Conservation (phyloP, 345 rosid genomes). For the Litchi chinensis region DNA sequence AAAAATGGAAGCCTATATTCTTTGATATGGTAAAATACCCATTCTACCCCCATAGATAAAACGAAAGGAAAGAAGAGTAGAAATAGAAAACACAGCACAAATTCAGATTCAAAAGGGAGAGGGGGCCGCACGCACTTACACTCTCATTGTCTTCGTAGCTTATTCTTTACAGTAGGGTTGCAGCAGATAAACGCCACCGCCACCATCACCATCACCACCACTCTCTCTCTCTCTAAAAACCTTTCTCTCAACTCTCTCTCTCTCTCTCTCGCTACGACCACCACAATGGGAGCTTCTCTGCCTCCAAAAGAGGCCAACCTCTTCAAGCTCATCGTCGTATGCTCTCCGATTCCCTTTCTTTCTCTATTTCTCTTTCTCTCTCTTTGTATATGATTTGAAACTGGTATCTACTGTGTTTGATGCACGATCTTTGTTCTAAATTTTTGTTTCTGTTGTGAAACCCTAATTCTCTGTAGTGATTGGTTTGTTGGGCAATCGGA, state of each 20-base stretch:
- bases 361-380: slow-evolving; percentile 1
- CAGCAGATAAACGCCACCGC: slow-evolving; percentile 77
- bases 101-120: neutral
- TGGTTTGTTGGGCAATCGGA: neutral
- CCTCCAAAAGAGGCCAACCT: slow-evolving; percentile 99
- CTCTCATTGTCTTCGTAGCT: neutral
- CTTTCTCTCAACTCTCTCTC: slow-evolving; percentile 20
- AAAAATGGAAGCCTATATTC: no score
- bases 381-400: neutral
- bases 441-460: slow-evolving; percentile 18
- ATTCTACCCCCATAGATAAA: no score
- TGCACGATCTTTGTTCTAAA: neutral
- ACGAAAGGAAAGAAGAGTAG: neutral
- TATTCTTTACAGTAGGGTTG: slow-evolving; percentile 66
- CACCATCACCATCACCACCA: slow-evolving; percentile 14
- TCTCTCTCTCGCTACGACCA: neutral
- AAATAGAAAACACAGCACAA: neutral
- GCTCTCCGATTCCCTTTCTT: slow-evolving; percentile 40
- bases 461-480: slow-evolving; percentile 27
- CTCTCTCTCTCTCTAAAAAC: neutral
- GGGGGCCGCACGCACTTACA: neutral
- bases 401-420: neutral
- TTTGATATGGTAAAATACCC: no score
- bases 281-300: slow-evolving; percentile 90
- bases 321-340: slow-evolving; percentile 99